Evolutionary conservation across 208 protist genomes (phyloP).

Genomic region (Angomonas desouzai): DNA sequence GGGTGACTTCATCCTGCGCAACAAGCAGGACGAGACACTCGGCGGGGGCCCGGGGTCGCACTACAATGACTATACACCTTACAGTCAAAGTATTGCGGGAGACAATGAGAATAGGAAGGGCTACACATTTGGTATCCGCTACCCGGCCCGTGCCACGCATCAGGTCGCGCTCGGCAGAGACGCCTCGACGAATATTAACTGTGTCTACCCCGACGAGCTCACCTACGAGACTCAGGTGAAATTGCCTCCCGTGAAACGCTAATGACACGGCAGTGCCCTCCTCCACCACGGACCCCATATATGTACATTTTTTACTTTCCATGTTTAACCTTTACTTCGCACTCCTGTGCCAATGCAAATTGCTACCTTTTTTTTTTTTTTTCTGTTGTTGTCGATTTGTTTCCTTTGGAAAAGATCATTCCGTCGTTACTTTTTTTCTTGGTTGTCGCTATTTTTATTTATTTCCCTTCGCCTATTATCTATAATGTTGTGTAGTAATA

Average conservation of each 20-base stretch:
- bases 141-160: conserved; percentile 73
- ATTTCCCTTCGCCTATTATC: too few relatives aligned
- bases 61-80: conserved; percentile 51
- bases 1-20: conserved; percentile 59
- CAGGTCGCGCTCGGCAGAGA: conserved; percentile 59
- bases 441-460: too few relatives aligned
- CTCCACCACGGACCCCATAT: too few relatives aligned
- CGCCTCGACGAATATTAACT: conserved; percentile 77
- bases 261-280: not conserved
- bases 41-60: conserved; percentile 35
- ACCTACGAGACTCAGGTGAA: conserved; percentile 47
- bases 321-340: not conserved
- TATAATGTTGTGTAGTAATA: too few relatives aligned
- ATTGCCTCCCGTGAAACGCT: conserved; percentile 10
- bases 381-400: not conserved
- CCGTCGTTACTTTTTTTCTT: too few relatives aligned
- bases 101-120: conserved; percentile 41
- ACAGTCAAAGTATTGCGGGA: conserved; percentile 49
- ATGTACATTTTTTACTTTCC: conserved; percentile 7
- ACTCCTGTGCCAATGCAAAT: too few relatives aligned
- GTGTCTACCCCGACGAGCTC: conserved; percentile 64
- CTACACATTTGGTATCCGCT: conserved; percentile 68
- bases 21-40: conserved; percentile 14
- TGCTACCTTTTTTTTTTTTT: conserved; percentile 11
- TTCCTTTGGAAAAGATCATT: too few relatives aligned